phyloP scores from a whole-genome alignment of 2,329 filamentous ascomycete species.

The Neofusicoccum cordaticola region DNA sequence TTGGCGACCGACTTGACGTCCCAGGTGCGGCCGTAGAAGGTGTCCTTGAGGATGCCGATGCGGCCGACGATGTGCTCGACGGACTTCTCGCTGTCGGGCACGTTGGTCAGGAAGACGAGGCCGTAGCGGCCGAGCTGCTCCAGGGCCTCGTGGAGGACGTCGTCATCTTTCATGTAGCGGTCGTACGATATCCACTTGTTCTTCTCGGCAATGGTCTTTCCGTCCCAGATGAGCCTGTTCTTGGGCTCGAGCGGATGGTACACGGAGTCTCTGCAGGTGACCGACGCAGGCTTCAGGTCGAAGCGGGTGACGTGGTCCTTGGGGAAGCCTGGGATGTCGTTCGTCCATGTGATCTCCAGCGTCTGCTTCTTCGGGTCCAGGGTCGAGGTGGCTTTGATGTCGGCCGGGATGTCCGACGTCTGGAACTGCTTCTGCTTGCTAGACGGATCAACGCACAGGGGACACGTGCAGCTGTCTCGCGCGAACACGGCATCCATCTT shows the following conservation, averaged over 20 bases:
- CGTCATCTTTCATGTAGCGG: slow-evolving; percentile 64
- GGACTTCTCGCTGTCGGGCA: slow-evolving; percentile 65
- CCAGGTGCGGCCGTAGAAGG: slow-evolving; percentile 90
- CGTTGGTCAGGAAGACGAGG: slow-evolving; percentile 70
- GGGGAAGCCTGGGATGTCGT: slow-evolving; percentile 50
- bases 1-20: slow-evolving; percentile 79
- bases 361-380: slow-evolving; percentile 41
- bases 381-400: slow-evolving; percentile 34
- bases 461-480: slow-evolving; percentile 59
- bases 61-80: slow-evolving; percentile 67
- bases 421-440: slow-evolving; percentile 64
- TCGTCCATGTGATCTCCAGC: slow-evolving; percentile 61
- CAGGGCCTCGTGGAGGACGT: slow-evolving; percentile 60
- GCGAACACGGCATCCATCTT: slow-evolving; percentile 5
- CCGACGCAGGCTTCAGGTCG: slow-evolving; percentile 21
- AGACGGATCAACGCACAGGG: slow-evolving; percentile 56
- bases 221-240: slow-evolving; percentile 27
- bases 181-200: slow-evolving; percentile 64
- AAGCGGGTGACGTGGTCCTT: slow-evolving; percentile 39
- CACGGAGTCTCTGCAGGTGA: slow-evolving; percentile 18
- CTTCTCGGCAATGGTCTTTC: slow-evolving; percentile 40
- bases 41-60: slow-evolving; percentile 77
- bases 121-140: slow-evolving; percentile 64
- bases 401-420: slow-evolving; percentile 59
- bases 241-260: slow-evolving; percentile 24